A percentile compares a stretch with the other conserved stretches of the same genome.
Conservation (phyloP, 495 filamentous ascomycete genomes). For the Neurospora hispaniola region DNA sequence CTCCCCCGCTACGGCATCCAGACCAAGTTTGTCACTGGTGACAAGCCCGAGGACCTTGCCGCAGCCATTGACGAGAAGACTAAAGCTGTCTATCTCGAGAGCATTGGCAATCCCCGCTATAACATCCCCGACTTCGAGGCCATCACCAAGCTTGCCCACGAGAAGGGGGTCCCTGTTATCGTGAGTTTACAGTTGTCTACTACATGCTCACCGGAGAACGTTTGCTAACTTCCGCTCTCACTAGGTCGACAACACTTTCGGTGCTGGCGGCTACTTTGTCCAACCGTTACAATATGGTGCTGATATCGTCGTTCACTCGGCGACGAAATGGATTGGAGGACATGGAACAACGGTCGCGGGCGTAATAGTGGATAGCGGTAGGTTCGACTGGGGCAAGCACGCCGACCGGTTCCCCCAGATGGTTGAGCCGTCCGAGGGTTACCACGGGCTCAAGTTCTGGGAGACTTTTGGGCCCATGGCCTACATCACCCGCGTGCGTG, state of each 20-base stretch:
- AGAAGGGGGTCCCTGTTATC: slow-evolving; percentile 72
- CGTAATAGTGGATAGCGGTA: slow-evolving; percentile 84
- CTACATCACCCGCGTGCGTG: slow-evolving; percentile 69
- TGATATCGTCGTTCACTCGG: slow-evolving; percentile 91
- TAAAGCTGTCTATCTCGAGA: slow-evolving; percentile 93
- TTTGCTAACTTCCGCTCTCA: neutral
- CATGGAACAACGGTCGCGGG: slow-evolving; percentile 86
- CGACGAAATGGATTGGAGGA: slow-evolving; percentile 98
- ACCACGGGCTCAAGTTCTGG: slow-evolving; percentile 96
- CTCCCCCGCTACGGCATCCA: slow-evolving; percentile 77
- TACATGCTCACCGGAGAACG: slow-evolving; percentile 1
- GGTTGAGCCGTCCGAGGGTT: slow-evolving; percentile 82
- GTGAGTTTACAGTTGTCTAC: slow-evolving; percentile 36
- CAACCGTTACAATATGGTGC: slow-evolving; percentile 87
- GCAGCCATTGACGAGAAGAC: slow-evolving; percentile 89
- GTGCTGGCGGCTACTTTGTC: slow-evolving; percentile 85
- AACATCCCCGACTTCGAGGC: slow-evolving; percentile 87
- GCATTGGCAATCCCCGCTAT: slow-evolving; percentile 90
- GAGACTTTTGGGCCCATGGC: slow-evolving; percentile 84
- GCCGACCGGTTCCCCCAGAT: slow-evolving; percentile 87
- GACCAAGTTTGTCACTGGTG: slow-evolving; percentile 83
- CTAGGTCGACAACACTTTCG: slow-evolving; percentile 93
- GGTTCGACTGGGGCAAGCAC: slow-evolving; percentile 93
- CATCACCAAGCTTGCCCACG: slow-evolving; percentile 70
- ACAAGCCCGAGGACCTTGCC: slow-evolving; percentile 73